Evolutionary conservation across 2,329 filamentous ascomycete species (phyloP).

Genomic region (Penicillium sp.): DNA sequence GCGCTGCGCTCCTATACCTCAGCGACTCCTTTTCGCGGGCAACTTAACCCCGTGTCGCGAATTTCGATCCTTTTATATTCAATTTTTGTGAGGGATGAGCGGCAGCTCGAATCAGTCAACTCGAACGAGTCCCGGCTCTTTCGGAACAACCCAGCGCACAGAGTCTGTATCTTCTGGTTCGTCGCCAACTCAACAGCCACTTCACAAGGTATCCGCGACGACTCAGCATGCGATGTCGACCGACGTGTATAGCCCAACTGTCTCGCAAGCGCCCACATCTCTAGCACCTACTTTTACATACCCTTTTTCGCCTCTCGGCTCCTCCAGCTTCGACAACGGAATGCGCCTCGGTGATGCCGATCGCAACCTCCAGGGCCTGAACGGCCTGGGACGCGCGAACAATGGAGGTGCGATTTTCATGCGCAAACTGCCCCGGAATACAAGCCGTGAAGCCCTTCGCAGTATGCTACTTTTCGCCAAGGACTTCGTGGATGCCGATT

Average conservation of each 20-base stretch:
- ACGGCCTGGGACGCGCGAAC: slow-evolving; percentile 33
- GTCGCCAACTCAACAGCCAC: slow-evolving; percentile 37
- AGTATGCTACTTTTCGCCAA: slow-evolving; percentile 67
- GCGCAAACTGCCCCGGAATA: slow-evolving; percentile 61
- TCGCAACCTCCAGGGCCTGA: slow-evolving; percentile 36
- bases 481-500: slow-evolving; percentile 60
- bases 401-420: slow-evolving; percentile 52
- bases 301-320: slow-evolving; percentile 41
- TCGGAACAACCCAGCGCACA: slow-evolving; percentile 40
- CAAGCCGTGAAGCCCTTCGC: slow-evolving; percentile 58
- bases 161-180: slow-evolving; percentile 42
- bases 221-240: slow-evolving; percentile 46
- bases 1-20: slow-evolving; percentile 3
- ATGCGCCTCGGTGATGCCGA: slow-evolving; percentile 40
- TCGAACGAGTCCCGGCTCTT: slow-evolving; percentile 44
- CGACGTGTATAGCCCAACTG: slow-evolving; percentile 42
- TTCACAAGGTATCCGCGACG: slow-evolving; percentile 37
- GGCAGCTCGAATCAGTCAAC: slow-evolving; percentile 43
- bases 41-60: slow-evolving; percentile 16
- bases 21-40: slow-evolving; percentile 6
- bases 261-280: slow-evolving; percentile 38
- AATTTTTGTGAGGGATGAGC: slow-evolving; percentile 39
- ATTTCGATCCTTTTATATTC: slow-evolving; percentile 1
- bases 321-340: slow-evolving; percentile 38
- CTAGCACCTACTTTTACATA: slow-evolving; percentile 37